phyloP scores from a whole-genome alignment of 768 basidiomycete genomes.

The Naganishia randhawae region DNA sequence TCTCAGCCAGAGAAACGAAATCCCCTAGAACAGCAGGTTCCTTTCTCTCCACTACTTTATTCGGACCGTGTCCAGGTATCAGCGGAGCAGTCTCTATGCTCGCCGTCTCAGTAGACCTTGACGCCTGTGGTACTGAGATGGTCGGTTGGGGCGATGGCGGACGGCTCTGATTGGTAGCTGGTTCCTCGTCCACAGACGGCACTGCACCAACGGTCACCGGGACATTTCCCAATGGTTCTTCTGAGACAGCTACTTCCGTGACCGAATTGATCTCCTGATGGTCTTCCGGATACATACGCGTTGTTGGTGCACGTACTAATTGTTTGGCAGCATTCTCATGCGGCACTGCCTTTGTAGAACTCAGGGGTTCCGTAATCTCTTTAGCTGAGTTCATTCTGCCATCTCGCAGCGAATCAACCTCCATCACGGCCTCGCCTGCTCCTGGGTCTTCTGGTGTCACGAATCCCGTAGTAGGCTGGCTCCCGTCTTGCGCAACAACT shows the following conservation, averaged over 20 bases:
- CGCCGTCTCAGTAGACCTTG: neutral
- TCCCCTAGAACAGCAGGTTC: slow-evolving; percentile 11
- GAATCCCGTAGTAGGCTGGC: neutral
- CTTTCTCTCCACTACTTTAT: neutral
- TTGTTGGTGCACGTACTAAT: neutral
- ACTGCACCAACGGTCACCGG: neutral
- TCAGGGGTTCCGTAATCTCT: neutral
- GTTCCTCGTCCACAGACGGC: neutral
- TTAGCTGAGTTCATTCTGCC: neutral
- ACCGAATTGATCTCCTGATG: neutral
- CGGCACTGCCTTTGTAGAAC: neutral
- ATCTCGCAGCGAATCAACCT: neutral
- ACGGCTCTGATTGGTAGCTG: neutral
- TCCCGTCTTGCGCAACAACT: neutral
- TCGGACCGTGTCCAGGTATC: neutral
- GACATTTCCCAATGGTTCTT: neutral
- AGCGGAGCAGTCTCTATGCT: neutral
- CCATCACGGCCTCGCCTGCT: neutral
- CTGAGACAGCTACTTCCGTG: neutral
- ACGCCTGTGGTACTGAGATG: neutral
- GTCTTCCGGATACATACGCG: neutral
- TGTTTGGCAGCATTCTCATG: neutral
- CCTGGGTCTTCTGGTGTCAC: neutral
- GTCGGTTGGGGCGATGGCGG: neutral
- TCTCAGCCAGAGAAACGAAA: slow-evolving; percentile 5